Evolutionary conservation across 768 basidiomycete species (phyloP), one percentile per base, ranked within the genome.

Genomic region (Gyrodon lividus): DNA sequence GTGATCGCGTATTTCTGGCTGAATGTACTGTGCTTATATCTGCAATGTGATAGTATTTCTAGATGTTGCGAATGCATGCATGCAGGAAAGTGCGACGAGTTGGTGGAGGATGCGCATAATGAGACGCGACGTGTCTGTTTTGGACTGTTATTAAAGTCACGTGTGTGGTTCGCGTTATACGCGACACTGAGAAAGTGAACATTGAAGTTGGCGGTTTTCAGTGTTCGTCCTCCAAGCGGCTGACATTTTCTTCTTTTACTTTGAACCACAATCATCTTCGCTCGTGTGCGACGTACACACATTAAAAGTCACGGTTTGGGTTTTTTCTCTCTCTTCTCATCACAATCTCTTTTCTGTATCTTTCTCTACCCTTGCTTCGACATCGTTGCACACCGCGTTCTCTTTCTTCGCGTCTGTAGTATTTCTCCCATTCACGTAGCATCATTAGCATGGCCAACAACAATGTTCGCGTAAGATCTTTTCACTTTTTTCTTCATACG

Each of bases 371-470:
- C 53, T 38, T 6, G 1, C 42, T 64, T 43, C 49, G 31, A 48
- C 55, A 37, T 48, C 41, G 54, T 56, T 56, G 44, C 43, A 58
- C 58, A 39, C 57, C 54, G 51, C 53, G 57, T 58, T 52, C 42
- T 28, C 54, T 53, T 50, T 51, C 43, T 23, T 37, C 43, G 51
- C 13, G 23, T 23, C 46, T 63, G 57, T 63, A 63, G 59, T 62
- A 68, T 68, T 68, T 65, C 50, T 48, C 19, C 42, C 50, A 34
- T 42, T 42, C 17, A 51, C 53, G n/a, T 16, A 17, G 26, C 42
- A 37, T 50, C 48, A 41, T 56, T 59, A 64, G 53, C 58, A 86
- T 87, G 82, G 79, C 83, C 63, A 81, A 74, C 62, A 83, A 77
- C 74, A 74, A 79, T 65, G 65, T 65, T 66, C 83, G 86, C 65